These are phyloP conservation scores for Cardamine occulta DNA, from an alignment of 345 rosid species.

Conservation along the genomic window DNA sequence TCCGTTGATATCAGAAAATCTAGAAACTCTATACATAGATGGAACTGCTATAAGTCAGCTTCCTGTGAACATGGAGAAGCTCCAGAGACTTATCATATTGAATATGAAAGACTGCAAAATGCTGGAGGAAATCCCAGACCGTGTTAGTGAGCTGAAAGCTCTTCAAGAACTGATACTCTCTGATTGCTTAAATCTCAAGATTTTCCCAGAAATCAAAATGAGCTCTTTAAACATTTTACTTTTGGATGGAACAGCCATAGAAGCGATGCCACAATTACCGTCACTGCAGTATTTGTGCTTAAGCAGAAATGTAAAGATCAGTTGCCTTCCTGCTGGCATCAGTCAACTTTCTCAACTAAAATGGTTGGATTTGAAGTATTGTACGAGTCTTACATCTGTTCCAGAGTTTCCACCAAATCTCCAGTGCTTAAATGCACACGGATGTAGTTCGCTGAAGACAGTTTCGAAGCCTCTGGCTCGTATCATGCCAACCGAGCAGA, in stretches of 20 bases:
- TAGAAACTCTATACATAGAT: constrained; percentile 15
- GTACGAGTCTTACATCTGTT: constrained; percentile 19
- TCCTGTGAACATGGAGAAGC: constrained; percentile 1
- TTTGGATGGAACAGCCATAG: constrained; percentile 28
- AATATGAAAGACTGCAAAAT: constrained; percentile 28
- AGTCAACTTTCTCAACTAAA: constrained; percentile 14
- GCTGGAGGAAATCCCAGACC: background rate
- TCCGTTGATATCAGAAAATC: constrained; percentile 27
- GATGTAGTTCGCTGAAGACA: constrained; percentile 21
- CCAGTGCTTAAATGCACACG: constrained; percentile 24
- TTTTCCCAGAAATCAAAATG: constrained; percentile 1
- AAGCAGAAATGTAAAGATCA: constrained; percentile 21
- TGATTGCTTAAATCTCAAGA: constrained; percentile 4
- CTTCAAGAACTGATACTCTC: constrained; percentile 35
- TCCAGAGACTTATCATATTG: constrained; percentile 22
- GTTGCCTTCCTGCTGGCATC: background rate
- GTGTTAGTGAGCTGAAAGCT: constrained; percentile 18
- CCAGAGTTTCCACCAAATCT: constrained; percentile 38
- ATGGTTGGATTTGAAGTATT: constrained; percentile 36
- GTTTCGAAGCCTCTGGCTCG: constrained; percentile 23
- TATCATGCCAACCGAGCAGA: background rate
- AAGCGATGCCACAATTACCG: constrained; percentile 1
- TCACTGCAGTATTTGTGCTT: constrained; percentile 20
- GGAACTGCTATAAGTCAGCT: constrained; percentile 33
- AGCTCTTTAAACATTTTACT: constrained; percentile 6